Evolutionary conservation across 2,329 filamentous ascomycete species (phyloP), one percentile per base, ranked within the genome.

Genomic region (Pseudonectria foliicola): DNA sequence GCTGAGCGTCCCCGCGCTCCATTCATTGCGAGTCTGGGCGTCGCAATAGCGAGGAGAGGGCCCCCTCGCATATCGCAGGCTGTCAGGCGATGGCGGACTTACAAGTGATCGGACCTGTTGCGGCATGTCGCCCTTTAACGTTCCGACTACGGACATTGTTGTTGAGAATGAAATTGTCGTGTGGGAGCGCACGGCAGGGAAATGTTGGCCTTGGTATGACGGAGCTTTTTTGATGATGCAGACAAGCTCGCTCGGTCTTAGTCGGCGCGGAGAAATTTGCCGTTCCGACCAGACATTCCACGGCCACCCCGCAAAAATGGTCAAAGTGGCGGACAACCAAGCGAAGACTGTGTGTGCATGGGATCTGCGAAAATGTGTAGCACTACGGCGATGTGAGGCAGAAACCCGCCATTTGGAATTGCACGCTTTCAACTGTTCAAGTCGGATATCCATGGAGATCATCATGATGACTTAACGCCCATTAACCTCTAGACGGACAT

Each of bases 31-130:
- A 28, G 12, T 13, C 8, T 21, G 18, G 5, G 13, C 6, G 8
- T 25, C 15, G 21, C 24, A 35, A 6, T 48, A 28, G 18, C 21
- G 30, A 10, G 26, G 8, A 21, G 18, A 21, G 18, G 18, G 8
- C 18, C n/a, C n/a, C n/a, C n/a, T n/a, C 27, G 25, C 28, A 31
- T 13, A 25, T 25, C 13, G 6, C 7, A 14, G 34, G 23, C 14
- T 18, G 4, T 13, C 11, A 13, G 25, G 13, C 13, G 6, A 15
- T 26, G 29, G 29, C 13, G 15, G 24, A 62, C 71, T 57, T 56
- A 76, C 72, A 54, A 76, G 56, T 43, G 73, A 76, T 54, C 71
- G 66, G 37, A 70, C 70, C 62, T 77, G 72, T 45, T 73, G 68
- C 40, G 73, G 68, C 61, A 72, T 63, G 43, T 75, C 68, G 57